A percentile compares a stretch with the other conserved stretches of the same genome.
Evolutionary conservation across 2,329 filamentous ascomycete genomes (phyloP).

Genomic region (Trichoderma pleuroti): DNA sequence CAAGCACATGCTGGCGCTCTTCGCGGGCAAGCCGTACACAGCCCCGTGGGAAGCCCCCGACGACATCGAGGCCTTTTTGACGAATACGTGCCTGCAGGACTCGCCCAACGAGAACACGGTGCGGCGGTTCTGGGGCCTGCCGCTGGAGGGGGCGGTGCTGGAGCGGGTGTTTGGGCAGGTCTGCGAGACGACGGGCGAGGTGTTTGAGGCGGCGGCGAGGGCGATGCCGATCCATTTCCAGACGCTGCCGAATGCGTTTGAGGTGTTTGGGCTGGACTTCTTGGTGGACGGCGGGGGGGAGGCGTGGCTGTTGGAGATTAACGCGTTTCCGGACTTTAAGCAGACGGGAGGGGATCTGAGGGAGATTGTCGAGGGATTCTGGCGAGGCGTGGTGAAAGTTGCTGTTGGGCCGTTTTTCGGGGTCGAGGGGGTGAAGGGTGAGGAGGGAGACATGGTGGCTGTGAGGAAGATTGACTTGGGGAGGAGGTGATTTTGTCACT

Average conservation of each 20-base stretch:
- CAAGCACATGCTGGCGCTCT: slow-evolving; percentile 86
- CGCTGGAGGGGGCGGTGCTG: slow-evolving; percentile 51
- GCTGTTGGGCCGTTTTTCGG: slow-evolving; percentile 68
- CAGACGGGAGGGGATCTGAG: slow-evolving; percentile 83
- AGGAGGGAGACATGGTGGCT: slow-evolving; percentile 45
- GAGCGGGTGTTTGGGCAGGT: slow-evolving; percentile 69
- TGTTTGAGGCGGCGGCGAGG: slow-evolving; percentile 82
- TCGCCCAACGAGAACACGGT: slow-evolving; percentile 61
- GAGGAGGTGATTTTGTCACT: slow-evolving; percentile 32
- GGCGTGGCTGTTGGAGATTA: slow-evolving; percentile 83
- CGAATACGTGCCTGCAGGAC: slow-evolving; percentile 89
- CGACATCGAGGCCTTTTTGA: slow-evolving; percentile 72
- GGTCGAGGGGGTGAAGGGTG: slow-evolving; percentile 25
- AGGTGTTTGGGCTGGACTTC: slow-evolving; percentile 90
- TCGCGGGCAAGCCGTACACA: slow-evolving; percentile 71
- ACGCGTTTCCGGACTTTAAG: slow-evolving; percentile 93
- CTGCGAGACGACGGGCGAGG: slow-evolving; percentile 65
- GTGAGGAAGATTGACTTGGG: slow-evolving; percentile 55
- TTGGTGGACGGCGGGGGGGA: slow-evolving; percentile 63
- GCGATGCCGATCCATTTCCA: slow-evolving; percentile 91
- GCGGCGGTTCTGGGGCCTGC: slow-evolving; percentile 68
- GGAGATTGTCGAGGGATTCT: slow-evolving; percentile 70
- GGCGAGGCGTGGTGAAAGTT: slow-evolving; percentile 66
- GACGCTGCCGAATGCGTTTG: slow-evolving; percentile 81
- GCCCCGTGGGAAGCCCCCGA: slow-evolving; percentile 54